phyloP scores from a whole-genome alignment of 495 filamentous ascomycete species.

The Hyaloscypha hepaticicola region DNA sequence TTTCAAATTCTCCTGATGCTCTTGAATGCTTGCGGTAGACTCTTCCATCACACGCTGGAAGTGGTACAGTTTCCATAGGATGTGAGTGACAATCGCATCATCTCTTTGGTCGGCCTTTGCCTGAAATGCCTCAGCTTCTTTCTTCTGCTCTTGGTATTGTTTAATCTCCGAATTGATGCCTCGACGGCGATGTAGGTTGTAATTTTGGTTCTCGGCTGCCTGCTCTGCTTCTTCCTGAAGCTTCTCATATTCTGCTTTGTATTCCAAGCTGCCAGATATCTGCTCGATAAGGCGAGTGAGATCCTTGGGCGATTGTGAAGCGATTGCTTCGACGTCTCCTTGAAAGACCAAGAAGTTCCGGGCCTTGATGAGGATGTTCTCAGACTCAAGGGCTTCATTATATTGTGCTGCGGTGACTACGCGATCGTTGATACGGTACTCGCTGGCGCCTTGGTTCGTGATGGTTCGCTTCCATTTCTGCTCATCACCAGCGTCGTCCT shows the following conservation, averaged over 20 bases:
- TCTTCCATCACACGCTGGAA: conserved; percentile 92
- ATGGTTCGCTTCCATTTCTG: conserved; percentile 95
- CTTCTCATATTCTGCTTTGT: conserved; percentile 91
- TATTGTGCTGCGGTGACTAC: conserved; percentile 88
- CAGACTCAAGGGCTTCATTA: conserved; percentile 86
- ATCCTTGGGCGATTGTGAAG: conserved; percentile 87
- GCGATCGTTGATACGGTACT: conserved; percentile 94
- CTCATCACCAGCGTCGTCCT: conserved; percentile 94
- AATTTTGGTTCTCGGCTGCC: conserved; percentile 81
- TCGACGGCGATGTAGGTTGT: conserved; percentile 81
- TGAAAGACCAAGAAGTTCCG: conserved; percentile 98
- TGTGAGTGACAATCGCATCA: conserved; percentile 89
- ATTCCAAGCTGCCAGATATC: conserved; percentile 93
- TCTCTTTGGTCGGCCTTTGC: conserved; percentile 86
- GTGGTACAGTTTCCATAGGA: conserved; percentile 95
- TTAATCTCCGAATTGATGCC: conserved; percentile 98
- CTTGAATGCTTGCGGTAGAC: conserved; percentile 86
- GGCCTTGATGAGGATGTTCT: conserved; percentile 97
- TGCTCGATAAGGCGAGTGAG: conserved; percentile 96
- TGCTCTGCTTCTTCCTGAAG: conserved; percentile 82
- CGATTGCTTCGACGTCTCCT: conserved; percentile 97
- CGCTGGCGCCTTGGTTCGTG: conserved; percentile 82
- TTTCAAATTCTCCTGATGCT: conserved; percentile 93
- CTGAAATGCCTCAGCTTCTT: conserved; percentile 89
- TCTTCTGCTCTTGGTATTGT: conserved; percentile 95